Evolutionary conservation across 306 rosid species (phyloP).

Genomic region (Potentilla sterilis): DNA sequence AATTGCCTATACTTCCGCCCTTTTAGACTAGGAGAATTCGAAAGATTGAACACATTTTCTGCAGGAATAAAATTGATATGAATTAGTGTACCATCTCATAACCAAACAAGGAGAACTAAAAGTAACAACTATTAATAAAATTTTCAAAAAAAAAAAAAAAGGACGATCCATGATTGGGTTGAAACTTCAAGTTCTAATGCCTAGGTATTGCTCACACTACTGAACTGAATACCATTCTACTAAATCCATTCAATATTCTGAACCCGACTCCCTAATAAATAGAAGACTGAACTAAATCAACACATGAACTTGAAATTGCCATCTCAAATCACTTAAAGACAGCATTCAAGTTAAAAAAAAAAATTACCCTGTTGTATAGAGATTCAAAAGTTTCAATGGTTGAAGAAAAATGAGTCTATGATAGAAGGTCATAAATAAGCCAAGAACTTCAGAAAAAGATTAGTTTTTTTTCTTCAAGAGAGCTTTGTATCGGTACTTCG

Average conservation of each 20-base stretch:
- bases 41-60: conserved; percentile 89
- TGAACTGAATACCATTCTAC: not conserved
- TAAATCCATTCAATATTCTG: not conserved
- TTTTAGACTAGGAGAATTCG: conserved; percentile 56
- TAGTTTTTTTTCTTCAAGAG: conserved; percentile 4
- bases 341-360: not conserved
- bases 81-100: conserved; percentile 25
- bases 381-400: not conserved
- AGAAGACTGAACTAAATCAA: not conserved
- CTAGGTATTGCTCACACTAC: not conserved
- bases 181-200: conserved; percentile 7
- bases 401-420: not conserved
- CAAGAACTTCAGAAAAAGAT: not conserved
- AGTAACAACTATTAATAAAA: not conserved
- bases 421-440: not conserved
- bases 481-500: conserved; percentile 48
- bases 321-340: not conserved
- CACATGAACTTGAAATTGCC: not conserved
- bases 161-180: not conserved
- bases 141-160: not conserved
- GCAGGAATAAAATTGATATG: conserved; percentile 39
- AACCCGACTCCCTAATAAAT: not conserved
- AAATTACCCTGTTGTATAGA: not conserved
- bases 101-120: not conserved
- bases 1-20: conserved; percentile 69